These are phyloP conservation scores for Inga leiocalycina DNA, from an alignment of 306 rosid species.

Conservation along the genomic window DNA sequence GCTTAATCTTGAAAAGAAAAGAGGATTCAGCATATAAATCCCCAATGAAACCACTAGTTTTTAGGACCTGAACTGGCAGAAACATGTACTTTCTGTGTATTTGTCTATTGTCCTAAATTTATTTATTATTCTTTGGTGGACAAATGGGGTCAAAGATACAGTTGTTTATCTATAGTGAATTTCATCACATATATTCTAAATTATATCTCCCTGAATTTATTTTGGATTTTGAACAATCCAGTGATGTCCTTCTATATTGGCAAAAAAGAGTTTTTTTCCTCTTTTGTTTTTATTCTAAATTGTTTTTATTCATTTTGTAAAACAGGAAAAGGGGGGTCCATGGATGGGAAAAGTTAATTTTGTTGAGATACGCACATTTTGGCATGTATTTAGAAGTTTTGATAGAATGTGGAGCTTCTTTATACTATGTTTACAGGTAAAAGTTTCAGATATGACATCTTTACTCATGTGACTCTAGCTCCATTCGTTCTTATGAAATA, in stretches of 20 bases:
- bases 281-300: conserved; percentile 24
- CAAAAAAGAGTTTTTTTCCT: background rate
- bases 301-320: conserved; percentile 29
- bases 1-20: background rate
- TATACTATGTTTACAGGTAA: conserved; percentile 87
- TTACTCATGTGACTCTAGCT: conserved; percentile 22
- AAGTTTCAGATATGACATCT: conserved; percentile 24
- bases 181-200: background rate
- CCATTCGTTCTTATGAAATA: conserved; percentile 32
- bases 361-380: conserved; percentile 92
- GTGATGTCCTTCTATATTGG: conserved; percentile 21
- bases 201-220: conserved; percentile 20
- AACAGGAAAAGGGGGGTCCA: conserved; percentile 56
- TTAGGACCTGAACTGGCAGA: background rate
- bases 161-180: background rate
- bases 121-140: background rate
- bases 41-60: conserved; percentile 5
- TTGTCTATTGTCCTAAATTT: background rate
- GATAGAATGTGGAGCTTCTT: conserved; percentile 98
- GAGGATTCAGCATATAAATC: background rate
- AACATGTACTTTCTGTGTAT: background rate
- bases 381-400: conserved; percentile 94
- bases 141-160: background rate
- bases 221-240: conserved; percentile 7
- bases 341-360: conserved; percentile 89